A percentile compares a stretch with the other conserved stretches of the same genome.
Conservation (phyloP, 2,329 filamentous ascomycete species). For the Fusarium coffeatum region DNA sequence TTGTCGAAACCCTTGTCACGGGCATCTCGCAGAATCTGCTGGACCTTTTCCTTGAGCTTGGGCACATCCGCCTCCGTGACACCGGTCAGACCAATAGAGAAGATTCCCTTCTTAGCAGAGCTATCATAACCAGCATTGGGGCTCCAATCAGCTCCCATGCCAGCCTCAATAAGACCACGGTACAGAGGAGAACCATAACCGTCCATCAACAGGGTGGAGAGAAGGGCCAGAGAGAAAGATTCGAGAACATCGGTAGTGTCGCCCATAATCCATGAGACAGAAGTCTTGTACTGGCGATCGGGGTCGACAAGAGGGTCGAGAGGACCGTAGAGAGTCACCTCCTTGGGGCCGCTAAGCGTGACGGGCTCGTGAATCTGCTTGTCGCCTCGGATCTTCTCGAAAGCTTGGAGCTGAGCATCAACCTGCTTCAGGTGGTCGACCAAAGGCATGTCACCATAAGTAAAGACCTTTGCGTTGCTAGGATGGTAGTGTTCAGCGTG, state of each 20-base stretch:
- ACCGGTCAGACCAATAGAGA: slow-evolving; percentile 92
- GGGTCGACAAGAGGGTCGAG: slow-evolving; percentile 86
- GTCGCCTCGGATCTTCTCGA: slow-evolving; percentile 77
- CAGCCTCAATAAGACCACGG: slow-evolving; percentile 86
- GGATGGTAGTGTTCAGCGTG: slow-evolving; percentile 96
- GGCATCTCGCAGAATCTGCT: slow-evolving; percentile 76
- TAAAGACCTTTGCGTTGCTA: slow-evolving; percentile 95
- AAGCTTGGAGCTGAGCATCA: slow-evolving; percentile 77
- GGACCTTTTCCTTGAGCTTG: slow-evolving; percentile 79
- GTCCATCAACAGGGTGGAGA: slow-evolving; percentile 88
- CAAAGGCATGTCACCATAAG: slow-evolving; percentile 93
- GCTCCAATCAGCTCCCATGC: slow-evolving; percentile 91
- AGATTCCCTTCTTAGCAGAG: slow-evolving; percentile 80
- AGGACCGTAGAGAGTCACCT: slow-evolving; percentile 81
- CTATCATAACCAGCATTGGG: slow-evolving; percentile 93
- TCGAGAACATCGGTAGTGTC: slow-evolving; percentile 86
- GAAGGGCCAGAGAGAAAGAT: slow-evolving; percentile 84
- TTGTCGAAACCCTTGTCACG: slow-evolving; percentile 84
- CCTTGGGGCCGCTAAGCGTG: slow-evolving; percentile 74
- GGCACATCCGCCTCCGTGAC: slow-evolving; percentile 83
- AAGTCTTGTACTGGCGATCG: slow-evolving; percentile 93
- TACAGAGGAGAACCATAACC: slow-evolving; percentile 97
- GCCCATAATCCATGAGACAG: slow-evolving; percentile 90
- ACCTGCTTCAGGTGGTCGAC: slow-evolving; percentile 83
- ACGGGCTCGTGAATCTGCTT: slow-evolving; percentile 81